These are phyloP conservation scores for Xylariaceae sp. DNA, from an alignment of 2,329 filamentous ascomycete species.

Conservation along the genomic window DNA sequence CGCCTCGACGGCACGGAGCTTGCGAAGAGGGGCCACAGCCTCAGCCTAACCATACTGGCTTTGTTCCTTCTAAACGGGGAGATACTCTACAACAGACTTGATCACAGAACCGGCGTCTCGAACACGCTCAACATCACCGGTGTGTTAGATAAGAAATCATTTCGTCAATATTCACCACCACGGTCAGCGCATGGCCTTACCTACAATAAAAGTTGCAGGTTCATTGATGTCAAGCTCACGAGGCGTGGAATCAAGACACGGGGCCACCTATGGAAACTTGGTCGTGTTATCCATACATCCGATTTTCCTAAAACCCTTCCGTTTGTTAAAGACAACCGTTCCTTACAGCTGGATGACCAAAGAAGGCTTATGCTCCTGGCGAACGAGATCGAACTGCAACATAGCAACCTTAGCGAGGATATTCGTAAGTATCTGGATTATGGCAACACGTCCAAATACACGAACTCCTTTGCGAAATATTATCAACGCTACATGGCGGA, in stretches of 20 bases:
- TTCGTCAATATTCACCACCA: constrained; percentile 40
- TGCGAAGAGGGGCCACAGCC: not conserved
- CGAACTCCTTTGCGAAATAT: not conserved
- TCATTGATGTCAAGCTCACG: constrained; percentile 5
- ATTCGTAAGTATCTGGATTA: not conserved
- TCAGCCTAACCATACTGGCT: constrained; percentile 15
- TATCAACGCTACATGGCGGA: not conserved
- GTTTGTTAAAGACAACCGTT: not conserved
- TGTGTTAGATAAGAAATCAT: not conserved
- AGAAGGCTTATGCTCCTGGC: not conserved
- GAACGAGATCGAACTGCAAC: not conserved
- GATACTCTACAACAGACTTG: constrained; percentile 5
- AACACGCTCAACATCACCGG: not conserved
- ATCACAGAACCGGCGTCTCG: not conserved
- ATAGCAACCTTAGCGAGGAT: not conserved
- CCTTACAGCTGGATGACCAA: not conserved
- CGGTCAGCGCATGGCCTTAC: constrained; percentile 32
- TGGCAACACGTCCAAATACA: not conserved
- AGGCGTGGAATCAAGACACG: not conserved
- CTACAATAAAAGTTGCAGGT: constrained; percentile 20
- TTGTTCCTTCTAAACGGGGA: constrained; percentile 21
- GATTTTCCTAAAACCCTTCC: not conserved
- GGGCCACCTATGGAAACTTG: constrained; percentile 20
- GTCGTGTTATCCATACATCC: not conserved
- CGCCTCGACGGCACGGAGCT: constrained; percentile 6